Evolutionary conservation across 2,329 filamentous ascomycete genomes (phyloP).

Genomic region (Setomelanomma holmii): DNA sequence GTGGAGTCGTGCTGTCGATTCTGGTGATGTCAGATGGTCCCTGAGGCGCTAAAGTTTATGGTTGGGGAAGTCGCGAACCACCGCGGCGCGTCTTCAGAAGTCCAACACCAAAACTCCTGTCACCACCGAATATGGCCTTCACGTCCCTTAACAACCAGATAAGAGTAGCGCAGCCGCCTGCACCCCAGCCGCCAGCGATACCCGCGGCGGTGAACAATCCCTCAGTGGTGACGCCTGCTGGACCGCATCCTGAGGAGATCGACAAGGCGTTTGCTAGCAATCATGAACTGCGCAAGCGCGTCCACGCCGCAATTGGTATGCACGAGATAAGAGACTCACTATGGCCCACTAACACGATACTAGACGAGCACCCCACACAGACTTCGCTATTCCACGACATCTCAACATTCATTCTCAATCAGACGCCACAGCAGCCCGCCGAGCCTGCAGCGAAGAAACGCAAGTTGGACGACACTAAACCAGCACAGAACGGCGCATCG

Average conservation of each 20-base stretch:
- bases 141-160: conserved; percentile 29
- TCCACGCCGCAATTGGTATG: conserved; percentile 47
- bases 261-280: conserved; percentile 44
- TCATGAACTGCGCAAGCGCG: conserved; percentile 46
- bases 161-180: conserved; percentile 10
- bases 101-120: background rate
- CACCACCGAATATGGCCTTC: conserved; percentile 24
- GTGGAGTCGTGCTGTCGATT: background rate
- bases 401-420: conserved; percentile 43
- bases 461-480: conserved; percentile 43
- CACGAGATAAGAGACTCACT: background rate
- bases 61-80: conserved; percentile 17
- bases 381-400: conserved; percentile 47
- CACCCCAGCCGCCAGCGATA: conserved; percentile 8
- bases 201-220: conserved; percentile 2
- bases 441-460: conserved; percentile 49
- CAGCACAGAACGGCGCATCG: conserved; percentile 24
- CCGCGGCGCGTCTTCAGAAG: conserved; percentile 18
- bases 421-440: conserved; percentile 24
- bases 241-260: conserved; percentile 36
- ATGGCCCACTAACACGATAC: background rate
- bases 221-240: conserved; percentile 4
- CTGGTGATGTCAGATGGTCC: conserved; percentile 12
- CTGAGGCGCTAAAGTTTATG: conserved; percentile 13
- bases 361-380: conserved; percentile 43